Evolutionary conservation across 73 alveolate genomes (phyloP).

Genomic region (Tetrahymena malaccensis): DNA sequence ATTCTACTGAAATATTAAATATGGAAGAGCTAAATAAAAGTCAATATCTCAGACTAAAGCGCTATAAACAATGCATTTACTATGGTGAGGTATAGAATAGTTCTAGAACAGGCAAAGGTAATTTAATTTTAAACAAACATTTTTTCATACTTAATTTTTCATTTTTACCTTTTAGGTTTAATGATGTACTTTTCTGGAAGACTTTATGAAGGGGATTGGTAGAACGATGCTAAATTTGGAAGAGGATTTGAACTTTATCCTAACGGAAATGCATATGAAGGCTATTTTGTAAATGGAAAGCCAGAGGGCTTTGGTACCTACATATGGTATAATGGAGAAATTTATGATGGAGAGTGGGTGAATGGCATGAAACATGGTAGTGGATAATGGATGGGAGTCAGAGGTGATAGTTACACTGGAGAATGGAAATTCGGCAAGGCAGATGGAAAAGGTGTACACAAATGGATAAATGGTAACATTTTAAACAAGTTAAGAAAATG

Average conservation of each 20-base stretch:
- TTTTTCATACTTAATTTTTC: not conserved
- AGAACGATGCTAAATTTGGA: conserved; percentile 46
- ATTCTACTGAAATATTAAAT: not conserved
- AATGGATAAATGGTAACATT: conserved; percentile 16
- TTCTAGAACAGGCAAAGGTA: not conserved
- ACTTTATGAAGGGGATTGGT: conserved; percentile 20
- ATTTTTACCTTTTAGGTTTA: not conserved
- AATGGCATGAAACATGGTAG: conserved; percentile 60
- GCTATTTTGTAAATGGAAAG: conserved; percentile 59
- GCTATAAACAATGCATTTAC: not conserved
- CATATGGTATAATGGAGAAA: conserved; percentile 56
- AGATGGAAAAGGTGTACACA: conserved; percentile 47
- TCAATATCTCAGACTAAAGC: not conserved
- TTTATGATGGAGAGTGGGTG: conserved; percentile 66
- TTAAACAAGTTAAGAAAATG: not conserved
- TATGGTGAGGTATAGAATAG: not conserved
- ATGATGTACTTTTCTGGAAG: not conserved
- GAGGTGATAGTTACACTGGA: conserved; percentile 47
- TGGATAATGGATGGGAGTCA: conserved; percentile 47
- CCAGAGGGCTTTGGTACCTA: conserved; percentile 56
- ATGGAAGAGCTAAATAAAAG: not conserved
- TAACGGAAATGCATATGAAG: conserved; percentile 52
- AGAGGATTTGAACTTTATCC: conserved; percentile 50
- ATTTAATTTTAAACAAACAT: not conserved
- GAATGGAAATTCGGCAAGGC: conserved; percentile 53